Conservation (phyloP, 805 yeast genomes). For the Cyberlindnera maclurae region DNA sequence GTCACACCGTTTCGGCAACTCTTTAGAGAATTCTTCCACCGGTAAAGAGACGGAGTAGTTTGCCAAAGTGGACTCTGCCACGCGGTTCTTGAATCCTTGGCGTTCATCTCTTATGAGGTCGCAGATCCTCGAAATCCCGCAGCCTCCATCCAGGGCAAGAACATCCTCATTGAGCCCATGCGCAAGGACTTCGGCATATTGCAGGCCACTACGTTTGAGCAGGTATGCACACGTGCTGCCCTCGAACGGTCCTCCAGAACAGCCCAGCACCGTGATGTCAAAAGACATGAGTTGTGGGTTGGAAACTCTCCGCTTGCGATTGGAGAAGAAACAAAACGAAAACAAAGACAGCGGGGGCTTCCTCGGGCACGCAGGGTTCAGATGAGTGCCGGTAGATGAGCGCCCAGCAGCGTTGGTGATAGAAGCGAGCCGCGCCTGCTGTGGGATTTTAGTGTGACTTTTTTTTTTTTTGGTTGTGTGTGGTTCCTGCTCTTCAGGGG, state of each 20-base stretch:
- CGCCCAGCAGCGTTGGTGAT: too few species aligned
- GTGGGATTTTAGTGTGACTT: too few species aligned
- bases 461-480: too few species aligned
- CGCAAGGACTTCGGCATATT: slow-evolving; percentile 33
- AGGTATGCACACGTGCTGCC: slow-evolving; percentile 61
- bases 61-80: slow-evolving; percentile 7
- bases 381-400: too few species aligned
- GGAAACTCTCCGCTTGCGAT: too few species aligned
- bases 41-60: slow-evolving; percentile 5
- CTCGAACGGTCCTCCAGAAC: slow-evolving; percentile 82
- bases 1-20: neutral
- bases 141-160: slow-evolving; percentile 73
- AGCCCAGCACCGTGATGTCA: slow-evolving; percentile 64
- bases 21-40: slow-evolving; percentile 4
- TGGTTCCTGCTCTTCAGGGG: too few species aligned
- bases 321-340: too few species aligned
- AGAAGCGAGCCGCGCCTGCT: too few species aligned
- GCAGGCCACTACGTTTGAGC: slow-evolving; percentile 44
- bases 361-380: neutral
- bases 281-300: slow-evolving; percentile 24
- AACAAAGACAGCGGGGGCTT: too few species aligned
- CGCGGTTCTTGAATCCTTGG: slow-evolving; percentile 3
- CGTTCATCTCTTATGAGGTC: slow-evolving; percentile 28
- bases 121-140: slow-evolving; percentile 52
- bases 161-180: slow-evolving; percentile 29